Conservation (phyloP, 169 alveolate species). For the Neospora caninum region DNA sequence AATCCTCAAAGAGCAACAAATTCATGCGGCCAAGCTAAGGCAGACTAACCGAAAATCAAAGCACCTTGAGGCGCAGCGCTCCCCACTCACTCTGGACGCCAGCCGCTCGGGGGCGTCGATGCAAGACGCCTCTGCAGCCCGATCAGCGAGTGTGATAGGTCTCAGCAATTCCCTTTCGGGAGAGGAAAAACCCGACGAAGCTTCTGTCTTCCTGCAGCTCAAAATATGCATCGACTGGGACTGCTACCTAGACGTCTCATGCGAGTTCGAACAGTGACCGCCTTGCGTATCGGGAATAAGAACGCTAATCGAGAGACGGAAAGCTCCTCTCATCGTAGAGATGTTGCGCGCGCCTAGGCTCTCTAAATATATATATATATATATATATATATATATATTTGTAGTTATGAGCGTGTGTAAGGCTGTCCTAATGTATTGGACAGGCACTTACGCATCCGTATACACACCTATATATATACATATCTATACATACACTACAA, state of each 20-base stretch:
- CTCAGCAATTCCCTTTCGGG: background rate
- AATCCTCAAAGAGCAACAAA: background rate
- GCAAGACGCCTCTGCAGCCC: background rate
- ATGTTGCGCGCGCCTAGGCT: no score
- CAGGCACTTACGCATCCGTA: no score
- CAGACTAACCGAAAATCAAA: background rate
- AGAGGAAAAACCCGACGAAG: background rate
- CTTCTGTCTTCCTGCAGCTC: background rate
- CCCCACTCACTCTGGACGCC: background rate
- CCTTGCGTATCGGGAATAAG: slow-evolving; percentile 39
- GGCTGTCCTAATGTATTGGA: no score
- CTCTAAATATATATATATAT: no score
- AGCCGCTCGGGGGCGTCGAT: background rate
- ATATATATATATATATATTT: no score
- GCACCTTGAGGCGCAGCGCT: background rate
- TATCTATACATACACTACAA: no score
- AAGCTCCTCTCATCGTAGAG: no score
- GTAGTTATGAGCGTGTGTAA: no score
- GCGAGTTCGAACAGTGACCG: background rate
- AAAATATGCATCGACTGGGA: slow-evolving; percentile 36
- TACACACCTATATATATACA: no score
- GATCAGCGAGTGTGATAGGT: background rate
- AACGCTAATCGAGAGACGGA: slow-evolving; percentile 17
- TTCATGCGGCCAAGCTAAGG: background rate
- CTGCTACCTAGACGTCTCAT: background rate